A percentile compares a stretch with the other conserved stretches of the same genome.
phyloP scores from a whole-genome alignment of 208 protist genomes.

The Leishmania amazonensis region DNA sequence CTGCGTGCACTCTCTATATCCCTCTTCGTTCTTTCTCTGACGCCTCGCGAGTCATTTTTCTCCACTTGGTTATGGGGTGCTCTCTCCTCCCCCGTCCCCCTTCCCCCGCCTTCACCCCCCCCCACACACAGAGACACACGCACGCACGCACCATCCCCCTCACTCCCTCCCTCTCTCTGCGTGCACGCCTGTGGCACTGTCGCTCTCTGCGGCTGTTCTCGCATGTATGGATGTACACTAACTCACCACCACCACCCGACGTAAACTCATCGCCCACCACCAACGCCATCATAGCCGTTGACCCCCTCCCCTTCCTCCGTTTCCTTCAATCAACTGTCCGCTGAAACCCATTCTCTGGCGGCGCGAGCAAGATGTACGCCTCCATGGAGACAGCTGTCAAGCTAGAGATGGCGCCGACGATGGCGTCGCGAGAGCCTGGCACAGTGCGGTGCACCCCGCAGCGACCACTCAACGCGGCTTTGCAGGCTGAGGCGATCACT shows the following conservation, averaged over 20 bases:
- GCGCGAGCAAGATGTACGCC: neutral
- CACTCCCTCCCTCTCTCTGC: neutral
- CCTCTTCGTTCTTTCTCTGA: neutral
- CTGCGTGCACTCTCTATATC: neutral
- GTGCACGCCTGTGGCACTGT: neutral
- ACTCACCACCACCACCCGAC: neutral
- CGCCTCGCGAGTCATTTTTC: neutral
- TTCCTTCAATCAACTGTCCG: neutral
- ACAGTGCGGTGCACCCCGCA: neutral
- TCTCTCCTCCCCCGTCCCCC: neutral
- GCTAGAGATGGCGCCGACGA: neutral
- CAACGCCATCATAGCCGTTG: neutral
- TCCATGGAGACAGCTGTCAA: neutral
- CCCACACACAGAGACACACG: too few relatives aligned
- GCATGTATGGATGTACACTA: neutral
- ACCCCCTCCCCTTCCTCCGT: neutral
- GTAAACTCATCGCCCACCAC: neutral
- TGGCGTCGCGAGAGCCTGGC: neutral
- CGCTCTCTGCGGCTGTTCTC: too few relatives aligned
- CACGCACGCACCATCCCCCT: neutral
- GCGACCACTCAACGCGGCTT: slow-evolving; percentile 16
- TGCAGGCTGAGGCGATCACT: slow-evolving; percentile 14
- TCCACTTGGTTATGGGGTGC: neutral
- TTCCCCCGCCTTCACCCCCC: neutral
- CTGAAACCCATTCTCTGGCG: neutral